These are phyloP conservation scores for Alternaria sp. DNA, from an alignment of 2,329 filamentous ascomycete species.

Conservation along the genomic window DNA sequence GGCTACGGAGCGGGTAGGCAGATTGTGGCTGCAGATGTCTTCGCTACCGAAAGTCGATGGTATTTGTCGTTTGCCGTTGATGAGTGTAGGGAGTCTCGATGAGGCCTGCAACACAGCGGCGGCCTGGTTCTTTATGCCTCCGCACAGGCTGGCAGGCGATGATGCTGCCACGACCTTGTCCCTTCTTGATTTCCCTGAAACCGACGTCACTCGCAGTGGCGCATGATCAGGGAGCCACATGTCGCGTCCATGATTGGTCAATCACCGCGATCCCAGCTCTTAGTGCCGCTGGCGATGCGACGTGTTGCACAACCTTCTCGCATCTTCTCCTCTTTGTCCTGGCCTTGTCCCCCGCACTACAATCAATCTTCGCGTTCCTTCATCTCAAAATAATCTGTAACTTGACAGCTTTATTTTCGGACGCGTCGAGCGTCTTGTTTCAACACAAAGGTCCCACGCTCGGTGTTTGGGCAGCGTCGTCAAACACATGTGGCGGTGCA, in stretches of 20 bases:
- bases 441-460: not conserved
- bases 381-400: constrained; percentile 1
- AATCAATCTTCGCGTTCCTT: not conserved
- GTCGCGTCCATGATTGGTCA: constrained; percentile 19
- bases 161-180: constrained; percentile 25
- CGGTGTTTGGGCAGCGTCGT: constrained; percentile 4
- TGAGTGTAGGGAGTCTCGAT: not conserved
- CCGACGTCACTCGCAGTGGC: constrained; percentile 21
- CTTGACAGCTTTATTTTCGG: constrained; percentile 5
- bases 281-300: constrained; percentile 14
- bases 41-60: not conserved
- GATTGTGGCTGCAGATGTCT: constrained; percentile 1
- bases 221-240: constrained; percentile 14
- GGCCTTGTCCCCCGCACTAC: not conserved
- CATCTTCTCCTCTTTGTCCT: constrained; percentile 7
- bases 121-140: constrained; percentile 24
- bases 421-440: constrained; percentile 3
- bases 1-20: constrained; percentile 2
- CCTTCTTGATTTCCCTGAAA: constrained; percentile 8
- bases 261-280: not conserved
- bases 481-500: constrained; percentile 26
- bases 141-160: constrained; percentile 14
- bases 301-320: constrained; percentile 9
- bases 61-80: not conserved
- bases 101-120: not conserved